These are phyloP conservation scores for Euphorbia lathyris DNA, from an alignment of 345 rosid genomes.

Conservation along the genomic window DNA sequence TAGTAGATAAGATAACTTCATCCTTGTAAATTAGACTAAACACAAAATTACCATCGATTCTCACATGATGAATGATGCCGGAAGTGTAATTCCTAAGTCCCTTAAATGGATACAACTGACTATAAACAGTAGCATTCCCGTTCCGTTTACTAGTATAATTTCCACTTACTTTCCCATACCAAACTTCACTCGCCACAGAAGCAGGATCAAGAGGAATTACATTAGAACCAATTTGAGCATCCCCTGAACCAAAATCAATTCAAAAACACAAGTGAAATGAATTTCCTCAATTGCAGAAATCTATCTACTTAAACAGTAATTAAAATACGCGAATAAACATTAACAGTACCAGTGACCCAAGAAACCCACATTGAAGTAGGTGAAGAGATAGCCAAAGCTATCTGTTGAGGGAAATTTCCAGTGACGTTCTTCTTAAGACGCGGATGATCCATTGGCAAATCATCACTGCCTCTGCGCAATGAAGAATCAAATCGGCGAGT, in stretches of 20 bases:
- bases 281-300: too few relatives aligned
- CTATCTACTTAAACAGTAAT: too few relatives aligned
- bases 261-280: too few relatives aligned
- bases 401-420: conserved; percentile 59
- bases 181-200: conserved; percentile 57
- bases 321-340: conserved; percentile 1
- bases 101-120: conserved; percentile 73
- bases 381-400: conserved; percentile 63
- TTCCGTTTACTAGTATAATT: conserved; percentile 31
- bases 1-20: too few relatives aligned
- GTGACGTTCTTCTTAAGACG: conserved; percentile 58
- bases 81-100: conserved; percentile 83
- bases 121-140: conserved; percentile 62
- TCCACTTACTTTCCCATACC: conserved; percentile 61
- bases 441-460: conserved; percentile 68
- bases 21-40: too few relatives aligned
- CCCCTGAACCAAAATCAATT: conserved; percentile 45
- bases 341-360: conserved; percentile 73
- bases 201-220: conserved; percentile 59
- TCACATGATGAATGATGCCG: conserved; percentile 80
- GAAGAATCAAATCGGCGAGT: conserved; percentile 69
- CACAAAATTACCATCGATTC: conserved; percentile 47
- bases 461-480: conserved; percentile 74
- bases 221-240: conserved; percentile 56
- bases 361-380: conserved; percentile 86